These are phyloP conservation scores for Phytophthora constricta DNA, from an alignment of 352 stramenopile genomes.

Conservation along the genomic window DNA sequence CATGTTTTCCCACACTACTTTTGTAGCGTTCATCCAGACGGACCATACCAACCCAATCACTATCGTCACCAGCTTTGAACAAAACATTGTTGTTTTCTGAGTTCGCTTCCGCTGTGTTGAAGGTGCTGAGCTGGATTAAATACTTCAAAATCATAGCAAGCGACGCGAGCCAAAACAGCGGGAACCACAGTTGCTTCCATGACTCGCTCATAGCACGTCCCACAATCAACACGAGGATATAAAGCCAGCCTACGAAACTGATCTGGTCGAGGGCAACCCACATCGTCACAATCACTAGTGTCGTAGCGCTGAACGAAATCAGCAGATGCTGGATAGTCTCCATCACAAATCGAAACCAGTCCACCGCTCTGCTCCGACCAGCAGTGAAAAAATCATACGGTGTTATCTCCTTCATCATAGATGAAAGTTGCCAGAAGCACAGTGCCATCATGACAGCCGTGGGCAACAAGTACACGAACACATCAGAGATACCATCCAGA, in stretches of 20 bases:
- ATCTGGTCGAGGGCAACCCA: slow-evolving; percentile 66
- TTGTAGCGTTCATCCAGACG: slow-evolving; percentile 52
- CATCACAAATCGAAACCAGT: slow-evolving; percentile 60
- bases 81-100: slow-evolving; percentile 33
- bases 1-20: slow-evolving; percentile 32
- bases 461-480: slow-evolving; percentile 84
- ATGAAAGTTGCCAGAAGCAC: slow-evolving; percentile 85
- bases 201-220: slow-evolving; percentile 58
- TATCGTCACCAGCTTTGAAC: slow-evolving; percentile 57
- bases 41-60: slow-evolving; percentile 65
- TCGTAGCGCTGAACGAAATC: slow-evolving; percentile 75
- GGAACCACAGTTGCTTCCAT: slow-evolving; percentile 81
- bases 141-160: slow-evolving; percentile 68
- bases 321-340: slow-evolving; percentile 68
- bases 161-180: slow-evolving; percentile 79
- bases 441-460: slow-evolving; percentile 74
- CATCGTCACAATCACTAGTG: slow-evolving; percentile 76
- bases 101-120: slow-evolving; percentile 42
- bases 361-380: slow-evolving; percentile 55
- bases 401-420: slow-evolving; percentile 70
- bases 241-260: slow-evolving; percentile 68
- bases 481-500: slow-evolving; percentile 60
- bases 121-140: slow-evolving; percentile 67
- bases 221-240: slow-evolving; percentile 67
- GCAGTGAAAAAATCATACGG: slow-evolving; percentile 71